Evolutionary conservation across 75 land plant genomes (phyloP), one percentile per base, ranked within the genome.

Genomic region (Selaginella tamariscina): DNA sequence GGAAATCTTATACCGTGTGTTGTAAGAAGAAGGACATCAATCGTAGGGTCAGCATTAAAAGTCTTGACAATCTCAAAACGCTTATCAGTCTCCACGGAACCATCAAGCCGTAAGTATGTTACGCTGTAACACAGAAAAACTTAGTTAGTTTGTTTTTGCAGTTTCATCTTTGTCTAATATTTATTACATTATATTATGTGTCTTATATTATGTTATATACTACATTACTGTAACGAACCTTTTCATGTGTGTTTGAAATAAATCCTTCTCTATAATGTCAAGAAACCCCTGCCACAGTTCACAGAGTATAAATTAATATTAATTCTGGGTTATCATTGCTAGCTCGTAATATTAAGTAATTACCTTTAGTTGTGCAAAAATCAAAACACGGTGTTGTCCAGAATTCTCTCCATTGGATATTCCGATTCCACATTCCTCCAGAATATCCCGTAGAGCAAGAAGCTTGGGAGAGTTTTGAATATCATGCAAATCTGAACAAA

Each of bases 11-110:
- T 56, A 95, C 99, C 97, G 85, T 95, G 99, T 23, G 99, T 95
- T 32, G 99, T 95, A 15, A 95, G 86, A 22, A 95, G 80, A 28
- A 95, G 74, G 2, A 81, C 99, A 77, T 95, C 99, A 69, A 95
- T 95, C 1, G 99, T 95, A 0, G 99, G 99, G 73, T 95, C 99
- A 5, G 99, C 87, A 68, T 95, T 95, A 70, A 91, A 95, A 21
- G 92, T 72, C 68, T 91, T 95, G 27, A 95, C 99, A 71, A 95
- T 91, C 11, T 88, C 99, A 80, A 91, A 91, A 32, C 99, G 85
- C 57, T 79, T 91, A 23, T 84, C 87, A 32, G 89, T 75, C 66
- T 80, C 84, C 68, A 95, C 89, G 31, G 99, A 95, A 44, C 99
- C 99, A 83, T 95, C 99, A 56, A 95, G 67, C 28, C 97, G 81